These are phyloP conservation scores for Xylaria multiplex DNA, from an alignment of 2,329 filamentous ascomycete species.

Conservation along the genomic window DNA sequence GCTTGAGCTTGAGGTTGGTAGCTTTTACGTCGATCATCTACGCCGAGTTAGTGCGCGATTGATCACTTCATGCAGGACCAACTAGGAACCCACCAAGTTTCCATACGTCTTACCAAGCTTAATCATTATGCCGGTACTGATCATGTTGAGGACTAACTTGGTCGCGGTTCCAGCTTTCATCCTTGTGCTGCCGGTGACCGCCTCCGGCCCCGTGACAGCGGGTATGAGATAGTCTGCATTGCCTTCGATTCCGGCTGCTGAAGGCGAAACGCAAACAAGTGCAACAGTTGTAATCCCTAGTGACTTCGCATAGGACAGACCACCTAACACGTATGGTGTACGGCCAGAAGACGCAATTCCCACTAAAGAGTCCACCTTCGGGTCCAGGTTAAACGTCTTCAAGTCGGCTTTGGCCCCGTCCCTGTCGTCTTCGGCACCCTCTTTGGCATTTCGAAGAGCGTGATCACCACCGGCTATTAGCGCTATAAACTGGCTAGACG, in stretches of 20 bases:
- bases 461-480: constrained; percentile 33
- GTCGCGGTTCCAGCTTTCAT: constrained; percentile 35
- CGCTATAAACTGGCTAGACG: constrained; percentile 21
- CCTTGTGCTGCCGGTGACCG: constrained; percentile 31
- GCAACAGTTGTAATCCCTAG: constrained; percentile 23
- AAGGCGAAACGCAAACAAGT: constrained; percentile 31
- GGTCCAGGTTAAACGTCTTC: constrained; percentile 20
- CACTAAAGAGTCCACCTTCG: constrained; percentile 28
- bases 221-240: constrained; percentile 32
- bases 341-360: constrained; percentile 32
- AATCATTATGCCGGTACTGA: constrained; percentile 32
- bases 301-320: constrained; percentile 27
- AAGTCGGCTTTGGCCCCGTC: constrained; percentile 17
- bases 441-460: constrained; percentile 29
- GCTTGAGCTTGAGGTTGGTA: constrained; percentile 32
- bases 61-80: background rate
- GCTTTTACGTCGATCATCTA: constrained; percentile 35
- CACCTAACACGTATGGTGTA: constrained; percentile 31
- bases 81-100: constrained; percentile 19
- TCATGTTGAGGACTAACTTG: constrained; percentile 32
- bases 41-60: constrained; percentile 7
- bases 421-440: constrained; percentile 31
- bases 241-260: constrained; percentile 20
- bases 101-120: constrained; percentile 33
- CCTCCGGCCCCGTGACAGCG: constrained; percentile 27